phyloP scores from a whole-genome alignment of 176 grass and related monocot species.

The Chloris gayana region DNA sequence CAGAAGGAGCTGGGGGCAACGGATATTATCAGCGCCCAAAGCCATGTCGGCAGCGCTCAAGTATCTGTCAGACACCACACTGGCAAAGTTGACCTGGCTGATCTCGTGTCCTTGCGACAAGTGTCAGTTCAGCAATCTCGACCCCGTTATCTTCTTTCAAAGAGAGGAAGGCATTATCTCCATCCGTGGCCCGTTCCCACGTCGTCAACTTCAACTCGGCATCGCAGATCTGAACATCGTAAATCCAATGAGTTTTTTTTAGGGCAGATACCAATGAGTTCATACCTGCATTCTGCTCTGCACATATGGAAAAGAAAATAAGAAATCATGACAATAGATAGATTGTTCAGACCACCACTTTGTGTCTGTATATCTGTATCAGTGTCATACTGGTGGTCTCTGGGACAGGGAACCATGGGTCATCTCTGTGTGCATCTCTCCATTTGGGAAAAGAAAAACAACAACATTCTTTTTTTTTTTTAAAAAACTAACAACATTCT shows the following conservation, averaged over 20 bases:
- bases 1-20: neutral
- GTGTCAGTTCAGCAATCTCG: constrained; percentile 1
- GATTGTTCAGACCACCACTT: neutral
- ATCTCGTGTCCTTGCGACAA: neutral
- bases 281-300: neutral
- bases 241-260: neutral
- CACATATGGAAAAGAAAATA: neutral
- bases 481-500: too few relatives aligned
- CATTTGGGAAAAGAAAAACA: too few relatives aligned
- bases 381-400: neutral
- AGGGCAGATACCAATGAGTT: neutral
- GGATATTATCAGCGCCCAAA: constrained; percentile 25
- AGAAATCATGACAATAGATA: neutral
- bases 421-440: too few relatives aligned
- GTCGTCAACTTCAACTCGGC: neutral
- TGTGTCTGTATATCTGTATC: neutral
- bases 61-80: constrained; percentile 34
- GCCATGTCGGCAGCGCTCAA: constrained; percentile 50
- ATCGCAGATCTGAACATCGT: neutral
- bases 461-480: too few relatives aligned
- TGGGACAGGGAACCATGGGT: neutral
- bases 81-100: constrained; percentile 7
- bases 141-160: neutral
- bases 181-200: neutral
- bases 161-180: neutral